A percentile compares a stretch with the other conserved stretches of the same genome.
phyloP scores from a whole-genome alignment of 1,139 yeast genomes.

The Hanseniaspora uvarum region DNA sequence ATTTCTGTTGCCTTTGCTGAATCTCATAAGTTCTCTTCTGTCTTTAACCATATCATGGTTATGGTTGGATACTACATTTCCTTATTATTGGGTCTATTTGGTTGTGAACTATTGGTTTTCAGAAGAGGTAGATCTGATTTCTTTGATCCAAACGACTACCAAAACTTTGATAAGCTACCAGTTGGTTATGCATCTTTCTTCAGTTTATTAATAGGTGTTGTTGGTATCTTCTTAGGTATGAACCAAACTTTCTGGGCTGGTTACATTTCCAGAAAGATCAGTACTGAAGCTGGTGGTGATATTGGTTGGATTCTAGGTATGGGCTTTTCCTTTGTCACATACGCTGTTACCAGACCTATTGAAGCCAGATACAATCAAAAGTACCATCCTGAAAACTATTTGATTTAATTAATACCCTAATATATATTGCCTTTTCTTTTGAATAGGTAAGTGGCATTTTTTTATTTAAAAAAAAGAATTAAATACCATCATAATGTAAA shows the following conservation, averaged over 20 bases:
- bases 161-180: slow-evolving; percentile 50
- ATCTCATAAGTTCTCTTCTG: slow-evolving; percentile 50
- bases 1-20: slow-evolving; percentile 78
- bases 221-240: slow-evolving; percentile 82
- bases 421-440: slow-evolving; percentile 42
- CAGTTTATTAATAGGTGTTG: slow-evolving; percentile 73
- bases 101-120: slow-evolving; percentile 72
- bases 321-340: slow-evolving; percentile 60
- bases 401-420: slow-evolving; percentile 23
- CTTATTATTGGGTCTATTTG: slow-evolving; percentile 60
- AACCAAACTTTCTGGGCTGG: slow-evolving; percentile 75
- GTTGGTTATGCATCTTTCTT: slow-evolving; percentile 65
- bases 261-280: slow-evolving; percentile 51
- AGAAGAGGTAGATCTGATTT: slow-evolving; percentile 45
- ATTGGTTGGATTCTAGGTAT: slow-evolving; percentile 75
- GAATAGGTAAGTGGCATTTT: too few species aligned
- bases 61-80: slow-evolving; percentile 83
- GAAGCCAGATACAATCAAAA: slow-evolving; percentile 47
- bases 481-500: too few species aligned
- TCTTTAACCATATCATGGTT: slow-evolving; percentile 80
- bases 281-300: slow-evolving; percentile 60
- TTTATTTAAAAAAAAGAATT: not conserved
- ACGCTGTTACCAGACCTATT: slow-evolving; percentile 50
- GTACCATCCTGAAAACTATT: slow-evolving; percentile 14
- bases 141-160: slow-evolving; percentile 56